phyloP scores from a whole-genome alignment of 305 asterid species.

The Lippia alba region DNA sequence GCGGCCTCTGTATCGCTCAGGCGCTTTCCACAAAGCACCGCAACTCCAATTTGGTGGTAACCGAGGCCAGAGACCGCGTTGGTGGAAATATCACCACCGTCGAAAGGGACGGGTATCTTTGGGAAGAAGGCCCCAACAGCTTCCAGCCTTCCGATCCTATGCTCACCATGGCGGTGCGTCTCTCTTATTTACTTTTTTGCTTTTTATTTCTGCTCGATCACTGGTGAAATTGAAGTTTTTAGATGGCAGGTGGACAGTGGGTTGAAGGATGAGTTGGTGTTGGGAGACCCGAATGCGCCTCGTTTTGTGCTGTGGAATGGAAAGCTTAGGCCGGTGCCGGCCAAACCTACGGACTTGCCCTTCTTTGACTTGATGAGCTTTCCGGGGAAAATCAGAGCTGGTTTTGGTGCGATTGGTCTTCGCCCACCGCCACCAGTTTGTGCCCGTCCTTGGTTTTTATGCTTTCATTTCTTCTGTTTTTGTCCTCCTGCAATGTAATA shows the following conservation, averaged over 20 bases:
- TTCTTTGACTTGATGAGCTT: constrained; percentile 89
- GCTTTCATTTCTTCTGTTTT: neutral
- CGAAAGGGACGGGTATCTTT: constrained; percentile 83
- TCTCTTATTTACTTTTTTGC: neutral
- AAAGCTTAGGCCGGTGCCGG: constrained; percentile 88
- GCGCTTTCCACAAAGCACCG: constrained; percentile 69
- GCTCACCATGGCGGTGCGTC: constrained; percentile 69
- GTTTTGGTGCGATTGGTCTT: constrained; percentile 89
- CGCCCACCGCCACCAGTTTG: constrained; percentile 95
- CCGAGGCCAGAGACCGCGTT: constrained; percentile 88
- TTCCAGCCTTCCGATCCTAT: constrained; percentile 96
- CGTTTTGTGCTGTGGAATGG: constrained; percentile 91
- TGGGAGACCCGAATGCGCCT: constrained; percentile 94
- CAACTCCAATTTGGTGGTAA: constrained; percentile 64
- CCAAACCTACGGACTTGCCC: constrained; percentile 72
- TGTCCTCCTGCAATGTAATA: neutral
- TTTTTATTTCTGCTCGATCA: neutral
- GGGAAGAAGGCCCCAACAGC: constrained; percentile 99
- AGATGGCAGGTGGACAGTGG: constrained; percentile 75
- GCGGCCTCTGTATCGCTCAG: constrained; percentile 90
- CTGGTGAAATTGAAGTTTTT: neutral
- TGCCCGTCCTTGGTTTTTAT: constrained; percentile 30
- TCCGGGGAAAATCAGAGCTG: constrained; percentile 92
- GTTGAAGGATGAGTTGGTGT: constrained; percentile 81
- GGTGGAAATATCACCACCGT: constrained; percentile 96